Evolutionary conservation across 805 yeast species (phyloP).

Genomic region (Starmerella sirachaensis): DNA sequence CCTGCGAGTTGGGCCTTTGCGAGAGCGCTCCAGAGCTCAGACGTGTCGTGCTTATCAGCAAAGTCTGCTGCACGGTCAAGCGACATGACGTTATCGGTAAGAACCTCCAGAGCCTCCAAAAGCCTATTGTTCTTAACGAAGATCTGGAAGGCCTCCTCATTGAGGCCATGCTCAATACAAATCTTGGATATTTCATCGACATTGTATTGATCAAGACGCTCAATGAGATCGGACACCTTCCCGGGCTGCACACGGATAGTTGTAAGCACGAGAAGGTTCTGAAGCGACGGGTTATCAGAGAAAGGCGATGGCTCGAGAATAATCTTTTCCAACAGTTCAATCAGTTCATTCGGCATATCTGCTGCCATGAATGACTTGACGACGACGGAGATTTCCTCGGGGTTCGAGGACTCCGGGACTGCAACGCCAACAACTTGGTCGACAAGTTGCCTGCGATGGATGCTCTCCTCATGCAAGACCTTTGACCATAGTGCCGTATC

Average conservation of each 20-base stretch:
- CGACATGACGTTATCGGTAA: slow-evolving; percentile 86
- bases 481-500: slow-evolving; percentile 70
- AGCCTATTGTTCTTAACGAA: slow-evolving; percentile 73
- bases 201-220: slow-evolving; percentile 80
- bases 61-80: slow-evolving; percentile 88
- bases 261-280: slow-evolving; percentile 82
- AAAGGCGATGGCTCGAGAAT: slow-evolving; percentile 95
- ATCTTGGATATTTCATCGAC: slow-evolving; percentile 88
- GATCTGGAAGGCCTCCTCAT: slow-evolving; percentile 90
- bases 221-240: slow-evolving; percentile 71
- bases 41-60: slow-evolving; percentile 76
- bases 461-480: slow-evolving; percentile 63
- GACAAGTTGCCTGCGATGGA: slow-evolving; percentile 79
- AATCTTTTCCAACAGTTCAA: slow-evolving; percentile 89
- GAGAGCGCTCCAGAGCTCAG: slow-evolving; percentile 86
- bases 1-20: slow-evolving; percentile 96
- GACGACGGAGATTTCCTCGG: slow-evolving; percentile 85
- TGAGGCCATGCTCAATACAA: slow-evolving; percentile 75
- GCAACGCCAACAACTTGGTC: slow-evolving; percentile 95
- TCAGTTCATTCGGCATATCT: slow-evolving; percentile 81
- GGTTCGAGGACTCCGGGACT: slow-evolving; percentile 91
- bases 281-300: slow-evolving; percentile 87
- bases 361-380: slow-evolving; percentile 95
- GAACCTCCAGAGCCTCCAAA: slow-evolving; percentile 71
- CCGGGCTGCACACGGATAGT: slow-evolving; percentile 92